Base-by-base conservation (phyloP, 2,329 filamentous ascomycete species). In the Leptographium flavum region DNA sequence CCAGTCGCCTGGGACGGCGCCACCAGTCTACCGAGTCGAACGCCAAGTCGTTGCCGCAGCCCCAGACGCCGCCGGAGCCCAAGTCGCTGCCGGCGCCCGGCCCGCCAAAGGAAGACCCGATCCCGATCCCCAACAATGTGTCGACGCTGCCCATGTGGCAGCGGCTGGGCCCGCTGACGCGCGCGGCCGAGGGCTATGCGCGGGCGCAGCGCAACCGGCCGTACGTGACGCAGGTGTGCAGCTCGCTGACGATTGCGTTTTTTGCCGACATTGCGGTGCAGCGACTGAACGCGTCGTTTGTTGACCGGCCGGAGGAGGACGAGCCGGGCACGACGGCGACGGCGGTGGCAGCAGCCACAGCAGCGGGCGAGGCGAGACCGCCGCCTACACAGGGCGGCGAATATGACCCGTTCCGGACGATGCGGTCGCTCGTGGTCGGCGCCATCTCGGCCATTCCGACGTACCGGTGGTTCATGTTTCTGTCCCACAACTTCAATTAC, bases 401-500 rank as follows among this genome's bases (percentile, higher is more conserved):
- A 4, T 88, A 92, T 57, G 80, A 87, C 57, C 73, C 78, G 4
- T 63, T 66, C 46, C 71, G 87, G 38, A 90, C 86, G 0, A 58
- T 74, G 45, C 71, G 87, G 43, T 81, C 85, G 47, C 62, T 94
- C 55, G 58, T 78, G 3, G 90, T 94, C 46, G 87, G 87, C 4
- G 77, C 74, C 2, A 64, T 81, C 40, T 75, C 74, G 11, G 79
- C 81, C 17, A 84, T 94, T 47, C 88, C 88, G 1, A 75, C 74
- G 39, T 94, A 88, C 59, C 8, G 8, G 50, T 85, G 81, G 82
- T 84, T 86, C 64, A 69, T 88, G 53, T 93, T 81, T 63, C 73
- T 95, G 14, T 81, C 83, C 36, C 70, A 76, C 48, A 73, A 79
- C 62, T 94, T 94, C 73, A 94, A 94, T 65, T 94, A 85, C 63